Percentiles rank a stretch among this genome's conserved stretches.
Evolutionary conservation across 1,284 basidiomycete genomes (phyloP).

Genomic region (Hymenochaete sp.): DNA sequence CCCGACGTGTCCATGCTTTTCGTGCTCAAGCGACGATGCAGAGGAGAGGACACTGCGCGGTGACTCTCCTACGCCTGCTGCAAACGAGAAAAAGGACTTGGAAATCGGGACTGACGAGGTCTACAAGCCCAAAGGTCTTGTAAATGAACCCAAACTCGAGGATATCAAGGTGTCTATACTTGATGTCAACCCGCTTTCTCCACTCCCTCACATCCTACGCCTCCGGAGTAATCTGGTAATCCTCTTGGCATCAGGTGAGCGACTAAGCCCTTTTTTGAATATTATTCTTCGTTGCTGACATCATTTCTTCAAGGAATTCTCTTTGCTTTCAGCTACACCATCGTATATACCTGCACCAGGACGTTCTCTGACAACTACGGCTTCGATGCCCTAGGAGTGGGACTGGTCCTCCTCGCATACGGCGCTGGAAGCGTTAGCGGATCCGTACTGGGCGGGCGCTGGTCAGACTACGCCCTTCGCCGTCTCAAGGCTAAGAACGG

Average conservation of each 20-base stretch:
- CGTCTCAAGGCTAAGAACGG: constrained; percentile 50
- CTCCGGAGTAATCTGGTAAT: constrained; percentile 61
- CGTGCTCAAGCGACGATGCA: too few relatives aligned
- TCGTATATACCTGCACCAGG: constrained; percentile 63
- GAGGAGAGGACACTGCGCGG: neutral
- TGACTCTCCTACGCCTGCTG: neutral
- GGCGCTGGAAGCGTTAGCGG: constrained; percentile 64
- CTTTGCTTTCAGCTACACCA: constrained; percentile 63
- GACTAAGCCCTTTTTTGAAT: neutral
- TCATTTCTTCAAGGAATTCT: constrained; percentile 29
- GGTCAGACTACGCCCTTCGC: constrained; percentile 59
- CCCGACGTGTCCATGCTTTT: too few relatives aligned
- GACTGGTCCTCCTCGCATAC: constrained; percentile 69
- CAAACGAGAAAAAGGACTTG: constrained; percentile 1
- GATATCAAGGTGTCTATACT: constrained; percentile 42
- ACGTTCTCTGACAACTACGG: constrained; percentile 57
- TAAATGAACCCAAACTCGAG: too few relatives aligned
- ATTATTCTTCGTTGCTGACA: too few relatives aligned
- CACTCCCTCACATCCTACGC: constrained; percentile 48
- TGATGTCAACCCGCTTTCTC: constrained; percentile 70
- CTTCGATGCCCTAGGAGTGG: constrained; percentile 64
- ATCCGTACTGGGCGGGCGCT: constrained; percentile 67
- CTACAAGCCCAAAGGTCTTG: neutral
- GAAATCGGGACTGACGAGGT: constrained; percentile 13
- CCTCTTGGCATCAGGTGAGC: constrained; percentile 59